phyloP scores from a whole-genome alignment of 2,329 filamentous ascomycete species.

The Xylariaceae sp. region DNA sequence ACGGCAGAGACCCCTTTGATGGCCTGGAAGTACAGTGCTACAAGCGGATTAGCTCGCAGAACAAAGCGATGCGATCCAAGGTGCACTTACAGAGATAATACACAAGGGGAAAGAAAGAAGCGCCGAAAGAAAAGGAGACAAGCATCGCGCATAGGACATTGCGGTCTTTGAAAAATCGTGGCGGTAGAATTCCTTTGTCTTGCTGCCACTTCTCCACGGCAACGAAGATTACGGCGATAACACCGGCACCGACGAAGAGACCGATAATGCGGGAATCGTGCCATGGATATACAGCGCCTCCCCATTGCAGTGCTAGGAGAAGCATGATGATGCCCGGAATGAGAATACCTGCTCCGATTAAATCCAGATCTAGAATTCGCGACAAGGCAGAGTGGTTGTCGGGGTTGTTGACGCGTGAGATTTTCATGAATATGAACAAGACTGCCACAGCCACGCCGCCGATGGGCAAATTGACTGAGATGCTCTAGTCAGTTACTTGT shows the following conservation, averaged over 20 bases:
- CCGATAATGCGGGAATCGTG: conserved; percentile 21
- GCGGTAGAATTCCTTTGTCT: conserved; percentile 39
- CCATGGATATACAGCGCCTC: conserved; percentile 14
- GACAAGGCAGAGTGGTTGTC: conserved; percentile 10
- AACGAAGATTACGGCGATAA: conserved; percentile 42
- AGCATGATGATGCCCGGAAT: conserved; percentile 32
- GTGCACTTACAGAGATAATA: conserved; percentile 51
- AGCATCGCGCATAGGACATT: conserved; percentile 36
- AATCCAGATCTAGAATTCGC: conserved; percentile 25
- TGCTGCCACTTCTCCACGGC: conserved; percentile 33
- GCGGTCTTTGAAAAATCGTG: conserved; percentile 39
- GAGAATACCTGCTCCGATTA: conserved; percentile 39
- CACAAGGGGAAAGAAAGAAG: conserved; percentile 36
- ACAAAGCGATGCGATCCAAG: background rate
- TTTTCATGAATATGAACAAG: conserved; percentile 23
- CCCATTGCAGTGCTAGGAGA: conserved; percentile 17
- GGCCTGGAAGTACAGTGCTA: conserved; percentile 53
- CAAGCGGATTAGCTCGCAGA: background rate
- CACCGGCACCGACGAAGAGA: conserved; percentile 30
- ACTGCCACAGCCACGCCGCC: conserved; percentile 28
- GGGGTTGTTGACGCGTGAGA: background rate
- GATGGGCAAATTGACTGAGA: conserved; percentile 25
- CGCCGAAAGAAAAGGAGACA: conserved; percentile 33
- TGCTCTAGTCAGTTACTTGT: too few species aligned
- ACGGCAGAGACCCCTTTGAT: conserved; percentile 52